phyloP scores from a whole-genome alignment of 768 basidiomycete species.

The Hypsizygus marmoreus region DNA sequence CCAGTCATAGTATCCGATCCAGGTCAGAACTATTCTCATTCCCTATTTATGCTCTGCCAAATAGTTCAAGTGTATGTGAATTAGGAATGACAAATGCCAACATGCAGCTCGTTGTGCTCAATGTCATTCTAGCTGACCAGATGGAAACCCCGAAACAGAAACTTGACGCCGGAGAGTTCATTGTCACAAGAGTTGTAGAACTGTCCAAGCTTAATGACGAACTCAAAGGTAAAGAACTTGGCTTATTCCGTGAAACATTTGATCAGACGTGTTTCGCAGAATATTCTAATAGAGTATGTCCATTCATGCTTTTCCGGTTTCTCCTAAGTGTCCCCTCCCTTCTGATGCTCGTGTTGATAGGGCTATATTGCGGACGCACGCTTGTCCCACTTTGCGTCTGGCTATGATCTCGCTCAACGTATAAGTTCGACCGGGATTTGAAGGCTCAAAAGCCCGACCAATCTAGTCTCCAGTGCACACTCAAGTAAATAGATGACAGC shows the following conservation, averaged over 20 bases:
- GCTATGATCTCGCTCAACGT: slow-evolving; percentile 58
- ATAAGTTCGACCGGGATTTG: too few species aligned
- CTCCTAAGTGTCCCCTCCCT: background rate
- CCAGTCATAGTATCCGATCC: slow-evolving; percentile 71
- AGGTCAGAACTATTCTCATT: slow-evolving; percentile 41
- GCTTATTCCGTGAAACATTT: background rate
- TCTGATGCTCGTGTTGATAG: slow-evolving; percentile 28
- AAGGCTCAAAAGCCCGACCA: too few species aligned
- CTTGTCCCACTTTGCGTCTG: slow-evolving; percentile 73
- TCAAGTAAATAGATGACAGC: too few species aligned
- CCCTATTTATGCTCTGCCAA: background rate
- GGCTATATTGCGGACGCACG: slow-evolving; percentile 75
- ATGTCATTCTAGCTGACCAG: slow-evolving; percentile 64
- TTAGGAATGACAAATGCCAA: slow-evolving; percentile 92
- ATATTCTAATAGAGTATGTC: slow-evolving; percentile 57
- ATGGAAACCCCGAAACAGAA: slow-evolving; percentile 72
- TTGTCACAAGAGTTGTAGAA: slow-evolving; percentile 71
- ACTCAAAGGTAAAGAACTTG: slow-evolving; percentile 61
- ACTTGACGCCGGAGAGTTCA: slow-evolving; percentile 86
- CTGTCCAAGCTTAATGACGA: slow-evolving; percentile 61
- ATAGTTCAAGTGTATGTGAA: slow-evolving; percentile 2
- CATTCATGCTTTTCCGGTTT: background rate
- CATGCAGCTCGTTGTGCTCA: slow-evolving; percentile 82
- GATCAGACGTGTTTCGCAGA: slow-evolving; percentile 34
- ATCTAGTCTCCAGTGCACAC: too few species aligned